These are phyloP conservation scores for Linderina pennispora DNA, from an alignment of 192 early-diverging fungal genomes.

Conservation along the genomic window DNA sequence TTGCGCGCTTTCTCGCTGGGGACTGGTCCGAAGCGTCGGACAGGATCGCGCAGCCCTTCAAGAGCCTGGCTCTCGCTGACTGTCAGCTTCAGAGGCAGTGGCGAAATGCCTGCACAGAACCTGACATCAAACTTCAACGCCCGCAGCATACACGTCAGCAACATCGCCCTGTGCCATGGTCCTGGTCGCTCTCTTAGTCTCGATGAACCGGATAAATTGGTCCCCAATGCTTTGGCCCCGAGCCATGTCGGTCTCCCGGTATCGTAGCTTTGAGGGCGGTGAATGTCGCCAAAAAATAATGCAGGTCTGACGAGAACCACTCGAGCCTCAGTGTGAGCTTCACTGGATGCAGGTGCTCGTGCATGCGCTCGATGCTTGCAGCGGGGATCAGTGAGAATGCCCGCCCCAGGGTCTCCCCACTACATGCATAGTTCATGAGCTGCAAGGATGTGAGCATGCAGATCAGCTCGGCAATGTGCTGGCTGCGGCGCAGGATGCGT, in stretches of 20 bases:
- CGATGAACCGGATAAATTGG: constrained; percentile 12
- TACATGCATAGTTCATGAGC: constrained; percentile 17
- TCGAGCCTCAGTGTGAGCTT: constrained; percentile 22
- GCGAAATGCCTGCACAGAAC: constrained; percentile 25
- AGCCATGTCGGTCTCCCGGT: too few species aligned
- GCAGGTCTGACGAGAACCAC: constrained; percentile 36
- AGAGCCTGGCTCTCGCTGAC: constrained; percentile 17
- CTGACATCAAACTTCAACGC: constrained; percentile 26
- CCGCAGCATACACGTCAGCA: constrained; percentile 28
- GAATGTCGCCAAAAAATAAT: constrained; percentile 14
- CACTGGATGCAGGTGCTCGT: constrained; percentile 20
- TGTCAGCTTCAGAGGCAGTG: constrained; percentile 28
- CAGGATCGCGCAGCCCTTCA: too few species aligned
- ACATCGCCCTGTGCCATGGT: constrained; percentile 38
- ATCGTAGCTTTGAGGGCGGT: too few species aligned
- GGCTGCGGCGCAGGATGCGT: constrained; percentile 20
- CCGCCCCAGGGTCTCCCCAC: constrained; percentile 2
- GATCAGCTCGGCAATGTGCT: constrained; percentile 29
- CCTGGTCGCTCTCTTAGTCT: constrained; percentile 4
- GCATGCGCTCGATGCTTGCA: constrained; percentile 8
- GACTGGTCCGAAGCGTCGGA: too few species aligned
- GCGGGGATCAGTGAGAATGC: constrained; percentile 22
- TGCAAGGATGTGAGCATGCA: constrained; percentile 10
- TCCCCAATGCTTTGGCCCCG: background rate
- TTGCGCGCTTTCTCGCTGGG: background rate